Base-by-base conservation (phyloP, 129 eudicot species). In the Flaveria linearis region DNA sequence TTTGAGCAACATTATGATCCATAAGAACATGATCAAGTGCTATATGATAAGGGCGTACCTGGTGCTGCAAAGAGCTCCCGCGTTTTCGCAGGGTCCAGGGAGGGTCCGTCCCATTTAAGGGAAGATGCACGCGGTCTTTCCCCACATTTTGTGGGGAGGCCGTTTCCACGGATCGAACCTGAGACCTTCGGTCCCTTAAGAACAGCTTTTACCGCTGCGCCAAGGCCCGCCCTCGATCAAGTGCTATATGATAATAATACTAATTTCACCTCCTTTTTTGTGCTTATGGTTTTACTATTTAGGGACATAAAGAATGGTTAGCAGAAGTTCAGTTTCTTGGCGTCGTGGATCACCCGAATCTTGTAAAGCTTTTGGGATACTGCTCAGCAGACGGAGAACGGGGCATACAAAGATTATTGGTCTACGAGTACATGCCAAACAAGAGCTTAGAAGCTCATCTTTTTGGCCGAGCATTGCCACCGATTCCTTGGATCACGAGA, bases 271-370 rank as follows among this genome's bases (percentile, higher is more conserved):
- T 45, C 14, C 50, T 45, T 3, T 45, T 45, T 45, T 45, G 50
- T 42, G 3, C 30, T 12, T 36, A 30, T 61, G 14, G 5, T 42
- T 77, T 62, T 71, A 4, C 9, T 25, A 23, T 86, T 76, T 43
- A 91, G 97, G 97, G 97, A 52, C 97, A 91, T 71, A 88, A 89
- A 79, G 86, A 91, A 78, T 91, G 95, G 91, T 71, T 89, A 61
- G 92, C 97, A 73, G 97, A 91, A 80, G 97, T 91, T 36, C 97
- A 88, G 49, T 88, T 86, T 81, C 97, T 91, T 58, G 96, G 96
- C 9, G 84, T 91, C 49, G 80, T 91, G 33, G 88, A 87, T 46
- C 92, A 91, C 66, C 97, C 95, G 11, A 91, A 87, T 64, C 97
- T 91, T 50, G 97, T 91, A 11, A 91, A 91, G 79, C 97, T 91